Evolutionary conservation across 257 asterid genomes (phyloP).

Genomic region (Voacanga thouarsii): DNA sequence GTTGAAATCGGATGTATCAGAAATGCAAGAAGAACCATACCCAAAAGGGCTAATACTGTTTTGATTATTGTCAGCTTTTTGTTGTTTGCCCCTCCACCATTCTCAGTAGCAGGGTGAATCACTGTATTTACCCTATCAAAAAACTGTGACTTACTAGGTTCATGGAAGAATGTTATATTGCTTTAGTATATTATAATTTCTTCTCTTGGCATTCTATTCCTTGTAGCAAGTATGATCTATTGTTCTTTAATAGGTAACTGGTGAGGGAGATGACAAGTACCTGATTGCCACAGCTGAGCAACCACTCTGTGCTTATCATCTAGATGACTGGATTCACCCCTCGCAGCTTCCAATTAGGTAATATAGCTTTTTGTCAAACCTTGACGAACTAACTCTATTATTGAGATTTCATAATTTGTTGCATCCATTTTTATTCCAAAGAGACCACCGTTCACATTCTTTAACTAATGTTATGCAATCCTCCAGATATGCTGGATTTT

Average conservation of each 20-base stretch:
- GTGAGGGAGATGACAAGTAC: conserved; percentile 94
- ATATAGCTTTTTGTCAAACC: conserved; percentile 3
- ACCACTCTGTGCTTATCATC: conserved; percentile 89
- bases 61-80: not conserved
- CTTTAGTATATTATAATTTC: not conserved
- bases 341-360: conserved; percentile 76
- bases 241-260: conserved; percentile 66
- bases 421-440: not conserved
- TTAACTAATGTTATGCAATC: conserved; percentile 9
- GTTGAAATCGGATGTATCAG: not conserved
- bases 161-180: not conserved
- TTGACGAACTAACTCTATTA: not conserved
- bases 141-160: not conserved
- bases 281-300: conserved; percentile 96
- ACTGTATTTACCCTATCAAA: not conserved
- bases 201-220: not conserved
- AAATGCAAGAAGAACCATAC: not conserved
- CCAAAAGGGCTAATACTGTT: not conserved
- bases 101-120: not conserved
- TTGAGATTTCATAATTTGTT: not conserved
- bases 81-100: not conserved
- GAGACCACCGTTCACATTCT: not conserved
- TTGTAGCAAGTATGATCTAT: conserved; percentile 12
- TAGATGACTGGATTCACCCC: conserved; percentile 93
- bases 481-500: conserved; percentile 84